A percentile compares a stretch with the other conserved stretches of the same genome.
phyloP scores from a whole-genome alignment of 176 grass and related monocot genomes.

The Musa beccarii region DNA sequence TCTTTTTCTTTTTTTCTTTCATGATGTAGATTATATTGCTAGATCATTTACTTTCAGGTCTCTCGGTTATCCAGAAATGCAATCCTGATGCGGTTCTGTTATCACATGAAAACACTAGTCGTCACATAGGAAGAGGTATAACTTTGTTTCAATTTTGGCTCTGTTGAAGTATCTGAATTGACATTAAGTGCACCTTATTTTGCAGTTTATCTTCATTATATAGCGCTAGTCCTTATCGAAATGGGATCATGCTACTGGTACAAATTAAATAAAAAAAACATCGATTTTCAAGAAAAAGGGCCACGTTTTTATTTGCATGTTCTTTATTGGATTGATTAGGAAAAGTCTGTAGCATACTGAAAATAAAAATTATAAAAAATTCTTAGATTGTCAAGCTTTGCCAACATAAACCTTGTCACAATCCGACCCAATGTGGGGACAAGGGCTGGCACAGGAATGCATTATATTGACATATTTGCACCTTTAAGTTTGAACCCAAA shows the following conservation, averaged over 20 bases:
- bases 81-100: slow-evolving; percentile 74
- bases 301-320: neutral
- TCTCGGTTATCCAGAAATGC: slow-evolving; percentile 72
- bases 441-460: neutral
- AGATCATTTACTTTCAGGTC: slow-evolving; percentile 38
- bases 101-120: slow-evolving; percentile 71
- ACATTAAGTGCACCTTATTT: no score
- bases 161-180: no score
- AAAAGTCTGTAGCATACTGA: neutral
- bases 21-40: slow-evolving; percentile 7
- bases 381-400: neutral
- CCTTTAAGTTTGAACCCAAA: no score
- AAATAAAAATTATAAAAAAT: neutral
- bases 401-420: no score
- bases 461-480: neutral
- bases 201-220: no score
- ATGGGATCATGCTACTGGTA: neutral
- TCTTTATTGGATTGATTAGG: neutral
- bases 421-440: neutral
- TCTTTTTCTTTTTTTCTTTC: neutral
- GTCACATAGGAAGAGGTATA: slow-evolving; percentile 54
- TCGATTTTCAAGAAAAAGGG: neutral
- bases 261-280: neutral
- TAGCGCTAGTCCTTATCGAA: neutral
- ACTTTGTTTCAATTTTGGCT: neutral